These are phyloP conservation scores for Euphorbia celastroides DNA, from an alignment of 441 rosid species.

Conservation along the genomic window DNA sequence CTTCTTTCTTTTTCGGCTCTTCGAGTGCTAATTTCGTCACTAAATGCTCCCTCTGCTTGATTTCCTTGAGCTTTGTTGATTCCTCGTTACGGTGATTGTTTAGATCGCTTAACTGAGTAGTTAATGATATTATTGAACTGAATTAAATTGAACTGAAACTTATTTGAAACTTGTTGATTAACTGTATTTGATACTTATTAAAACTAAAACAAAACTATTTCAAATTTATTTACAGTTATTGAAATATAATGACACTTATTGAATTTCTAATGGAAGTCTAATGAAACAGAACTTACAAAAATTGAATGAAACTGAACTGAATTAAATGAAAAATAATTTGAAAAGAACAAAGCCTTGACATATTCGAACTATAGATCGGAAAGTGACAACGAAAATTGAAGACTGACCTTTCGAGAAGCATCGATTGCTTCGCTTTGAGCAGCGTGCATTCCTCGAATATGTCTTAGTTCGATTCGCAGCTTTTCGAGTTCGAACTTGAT, in stretches of 20 bases:
- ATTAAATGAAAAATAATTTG: no score
- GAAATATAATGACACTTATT: no score
- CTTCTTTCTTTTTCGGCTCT: conserved; percentile 57
- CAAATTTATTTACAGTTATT: no score
- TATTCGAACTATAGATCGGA: conserved; percentile 6
- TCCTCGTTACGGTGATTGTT: conserved; percentile 43
- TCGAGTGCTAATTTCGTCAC: conserved; percentile 50
- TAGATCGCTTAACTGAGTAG: conserved; percentile 48
- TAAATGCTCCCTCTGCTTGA: conserved; percentile 41
- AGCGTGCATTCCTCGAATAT: conserved; percentile 64
- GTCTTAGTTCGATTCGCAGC: conserved; percentile 81
- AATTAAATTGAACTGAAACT: no score
- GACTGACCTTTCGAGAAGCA: conserved; percentile 69
- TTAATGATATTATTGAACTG: no score
- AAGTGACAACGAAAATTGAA: not conserved
- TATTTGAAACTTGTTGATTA: no score
- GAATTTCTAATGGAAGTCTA: no score
- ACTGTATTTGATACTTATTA: no score
- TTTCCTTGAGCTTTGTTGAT: conserved; percentile 52
- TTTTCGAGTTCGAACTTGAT: conserved; percentile 71
- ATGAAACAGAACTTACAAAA: no score
- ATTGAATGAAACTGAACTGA: no score
- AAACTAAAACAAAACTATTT: no score
- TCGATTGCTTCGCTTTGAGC: conserved; percentile 65
- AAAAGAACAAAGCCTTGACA: conserved; percentile 1